Percentiles rank a stretch among this genome's conserved stretches.
Evolutionary conservation across 768 basidiomycete genomes (phyloP).

Genomic region (Lactifluus piperatus): DNA sequence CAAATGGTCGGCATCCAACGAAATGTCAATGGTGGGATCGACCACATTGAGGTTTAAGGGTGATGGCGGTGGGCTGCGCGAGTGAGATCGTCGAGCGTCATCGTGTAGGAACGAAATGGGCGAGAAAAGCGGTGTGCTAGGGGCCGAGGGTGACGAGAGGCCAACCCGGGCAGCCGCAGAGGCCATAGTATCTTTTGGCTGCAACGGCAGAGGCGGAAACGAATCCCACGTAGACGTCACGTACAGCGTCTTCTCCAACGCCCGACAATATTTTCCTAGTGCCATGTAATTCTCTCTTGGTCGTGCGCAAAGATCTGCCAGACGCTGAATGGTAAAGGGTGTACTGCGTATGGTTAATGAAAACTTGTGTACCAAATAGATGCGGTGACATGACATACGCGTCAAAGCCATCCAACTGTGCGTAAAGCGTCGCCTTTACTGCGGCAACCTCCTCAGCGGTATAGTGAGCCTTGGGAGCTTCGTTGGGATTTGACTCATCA

Average conservation of each 20-base stretch:
- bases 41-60: constrained; percentile 46
- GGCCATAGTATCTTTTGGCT: constrained; percentile 24
- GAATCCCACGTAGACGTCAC: constrained; percentile 75
- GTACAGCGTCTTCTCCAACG: constrained; percentile 71
- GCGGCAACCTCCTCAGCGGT: constrained; percentile 50
- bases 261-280: constrained; percentile 82
- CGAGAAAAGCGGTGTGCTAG: constrained; percentile 76
- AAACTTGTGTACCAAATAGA: background rate
- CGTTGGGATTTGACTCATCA: constrained; percentile 40
- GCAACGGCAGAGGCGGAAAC: constrained; percentile 52
- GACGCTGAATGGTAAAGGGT: constrained; percentile 85
- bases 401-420: constrained; percentile 66
- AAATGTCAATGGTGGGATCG: constrained; percentile 26
- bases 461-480: constrained; percentile 51
- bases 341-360: constrained; percentile 34
- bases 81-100: constrained; percentile 72
- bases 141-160: constrained; percentile 43
- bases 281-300: constrained; percentile 67
- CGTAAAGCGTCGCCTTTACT: constrained; percentile 47
- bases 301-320: constrained; percentile 70
- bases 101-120: constrained; percentile 84
- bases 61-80: constrained; percentile 71
- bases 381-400: constrained; percentile 42
- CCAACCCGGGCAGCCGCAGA: constrained; percentile 33
- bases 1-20: constrained; percentile 28